These are phyloP conservation scores for Neurospora tetraspora DNA, from an alignment of 495 filamentous ascomycete genomes.

Conservation along the genomic window DNA sequence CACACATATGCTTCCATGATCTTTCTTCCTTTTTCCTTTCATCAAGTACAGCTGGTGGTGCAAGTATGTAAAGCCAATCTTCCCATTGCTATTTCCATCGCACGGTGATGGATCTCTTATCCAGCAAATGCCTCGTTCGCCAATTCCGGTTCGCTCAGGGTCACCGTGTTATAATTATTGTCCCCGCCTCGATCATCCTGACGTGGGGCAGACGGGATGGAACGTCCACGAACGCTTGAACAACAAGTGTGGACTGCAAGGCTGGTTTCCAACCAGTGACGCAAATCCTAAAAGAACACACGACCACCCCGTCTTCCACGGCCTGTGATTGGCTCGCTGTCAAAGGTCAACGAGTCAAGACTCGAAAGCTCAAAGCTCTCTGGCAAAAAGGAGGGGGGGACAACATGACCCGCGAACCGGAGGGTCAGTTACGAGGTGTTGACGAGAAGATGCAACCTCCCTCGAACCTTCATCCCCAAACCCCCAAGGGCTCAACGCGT, in stretches of 20 bases:
- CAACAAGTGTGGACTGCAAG: constrained; percentile 1
- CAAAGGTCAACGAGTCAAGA: not conserved
- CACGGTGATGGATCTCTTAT: not conserved
- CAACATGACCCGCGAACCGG: not conserved
- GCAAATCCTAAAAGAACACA: constrained; percentile 2
- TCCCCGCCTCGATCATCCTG: constrained; percentile 1
- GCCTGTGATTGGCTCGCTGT: not conserved
- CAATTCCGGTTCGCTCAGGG: not conserved
- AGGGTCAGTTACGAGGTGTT: not conserved
- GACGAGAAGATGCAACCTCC: not conserved
- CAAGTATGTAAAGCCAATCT: not conserved
- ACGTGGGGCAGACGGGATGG: constrained; percentile 1
- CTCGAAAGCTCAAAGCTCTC: not conserved
- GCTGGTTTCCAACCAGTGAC: constrained; percentile 5
- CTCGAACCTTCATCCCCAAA: not conserved
- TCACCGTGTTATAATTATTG: not conserved
- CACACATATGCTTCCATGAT: not conserved
- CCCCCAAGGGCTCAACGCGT: not conserved
- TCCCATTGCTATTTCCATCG: not conserved
- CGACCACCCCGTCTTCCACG: not conserved
- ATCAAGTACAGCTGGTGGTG: not conserved
- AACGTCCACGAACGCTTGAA: not conserved
- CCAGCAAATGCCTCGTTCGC: not conserved
- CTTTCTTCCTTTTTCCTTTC: not conserved
- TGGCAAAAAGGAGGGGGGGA: not conserved